Percentiles rank a stretch among this genome's conserved stretches.
Evolutionary conservation across 2,329 filamentous ascomycete genomes (phyloP).

Genomic region (Neurospora sp.): DNA sequence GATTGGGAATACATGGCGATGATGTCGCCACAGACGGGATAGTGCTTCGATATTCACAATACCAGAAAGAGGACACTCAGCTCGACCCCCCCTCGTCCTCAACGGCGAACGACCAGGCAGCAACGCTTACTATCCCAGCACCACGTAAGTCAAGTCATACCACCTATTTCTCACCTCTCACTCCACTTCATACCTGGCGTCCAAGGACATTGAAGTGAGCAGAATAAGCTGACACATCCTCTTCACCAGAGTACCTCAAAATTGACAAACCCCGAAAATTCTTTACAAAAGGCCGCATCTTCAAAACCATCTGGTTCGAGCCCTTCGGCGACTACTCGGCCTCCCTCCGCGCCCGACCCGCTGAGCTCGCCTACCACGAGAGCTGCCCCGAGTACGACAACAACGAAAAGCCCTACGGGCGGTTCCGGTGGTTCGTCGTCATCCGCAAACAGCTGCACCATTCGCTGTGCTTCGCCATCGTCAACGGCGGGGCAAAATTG

Average conservation of each 20-base stretch:
- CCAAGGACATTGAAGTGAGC: background rate
- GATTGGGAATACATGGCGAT: background rate
- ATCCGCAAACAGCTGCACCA: conserved; percentile 17
- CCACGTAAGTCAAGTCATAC: background rate
- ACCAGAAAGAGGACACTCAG: conserved; percentile 1
- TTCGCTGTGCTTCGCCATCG: conserved; percentile 20
- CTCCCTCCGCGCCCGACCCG: background rate
- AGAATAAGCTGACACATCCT: background rate
- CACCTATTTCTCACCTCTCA: background rate
- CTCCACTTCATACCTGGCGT: background rate
- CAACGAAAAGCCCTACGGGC: conserved; percentile 12
- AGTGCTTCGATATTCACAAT: background rate
- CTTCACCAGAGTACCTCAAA: conserved; percentile 12
- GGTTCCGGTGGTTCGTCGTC: conserved; percentile 21
- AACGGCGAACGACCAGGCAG: background rate
- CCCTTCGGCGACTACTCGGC: conserved; percentile 4
- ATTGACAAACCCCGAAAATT: conserved; percentile 20
- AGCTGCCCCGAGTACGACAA: conserved; percentile 11
- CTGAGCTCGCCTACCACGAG: conserved; percentile 2
- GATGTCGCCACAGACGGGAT: background rate
- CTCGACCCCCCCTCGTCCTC: background rate
- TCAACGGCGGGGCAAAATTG: conserved; percentile 10
- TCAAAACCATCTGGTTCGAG: conserved; percentile 22
- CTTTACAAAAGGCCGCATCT: conserved; percentile 20
- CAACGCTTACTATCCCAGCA: background rate